Percentiles rank a stretch among this genome's conserved stretches.
phyloP scores from a whole-genome alignment of 108 stramenopile species.

The Cyclotella baltica region DNA sequence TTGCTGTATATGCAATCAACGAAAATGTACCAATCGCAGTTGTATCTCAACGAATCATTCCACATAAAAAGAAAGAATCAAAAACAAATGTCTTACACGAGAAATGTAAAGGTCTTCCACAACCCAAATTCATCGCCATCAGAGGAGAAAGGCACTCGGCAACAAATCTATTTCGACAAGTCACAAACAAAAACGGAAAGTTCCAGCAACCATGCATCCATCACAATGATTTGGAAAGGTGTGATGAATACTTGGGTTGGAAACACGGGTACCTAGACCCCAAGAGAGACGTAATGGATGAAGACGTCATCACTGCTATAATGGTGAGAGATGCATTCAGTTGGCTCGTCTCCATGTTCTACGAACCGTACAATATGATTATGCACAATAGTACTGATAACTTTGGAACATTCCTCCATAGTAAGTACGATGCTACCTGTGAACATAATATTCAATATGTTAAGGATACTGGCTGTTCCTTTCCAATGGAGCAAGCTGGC shows the following conservation, averaged over 20 bases:
- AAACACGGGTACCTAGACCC: constrained; percentile 11
- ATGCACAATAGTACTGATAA: constrained; percentile 7
- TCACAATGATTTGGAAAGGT: constrained; percentile 9
- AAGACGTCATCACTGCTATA: not conserved
- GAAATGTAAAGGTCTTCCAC: not conserved
- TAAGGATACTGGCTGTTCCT: not conserved
- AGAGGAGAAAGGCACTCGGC: constrained; percentile 8
- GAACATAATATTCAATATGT: not conserved
- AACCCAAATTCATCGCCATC: constrained; percentile 1
- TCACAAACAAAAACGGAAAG: constrained; percentile 10
- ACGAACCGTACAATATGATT: constrained; percentile 22
- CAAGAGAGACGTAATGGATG: constrained; percentile 2
- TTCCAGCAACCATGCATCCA: constrained; percentile 14
- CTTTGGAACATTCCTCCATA: constrained; percentile 5
- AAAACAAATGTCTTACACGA: not conserved
- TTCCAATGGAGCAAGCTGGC: constrained; percentile 8
- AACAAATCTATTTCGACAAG: constrained; percentile 12
- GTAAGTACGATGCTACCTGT: constrained; percentile 1
- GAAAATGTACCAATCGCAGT: not conserved
- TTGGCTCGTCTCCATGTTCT: constrained; percentile 16
- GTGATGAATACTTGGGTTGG: constrained; percentile 7
- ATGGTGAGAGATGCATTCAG: constrained; percentile 12
- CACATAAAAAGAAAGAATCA: not conserved
- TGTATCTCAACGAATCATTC: not conserved
- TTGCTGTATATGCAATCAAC: not conserved